These are phyloP conservation scores for Candida vaughaniae DNA, from an alignment of 805 yeast species.

Conservation along the genomic window DNA sequence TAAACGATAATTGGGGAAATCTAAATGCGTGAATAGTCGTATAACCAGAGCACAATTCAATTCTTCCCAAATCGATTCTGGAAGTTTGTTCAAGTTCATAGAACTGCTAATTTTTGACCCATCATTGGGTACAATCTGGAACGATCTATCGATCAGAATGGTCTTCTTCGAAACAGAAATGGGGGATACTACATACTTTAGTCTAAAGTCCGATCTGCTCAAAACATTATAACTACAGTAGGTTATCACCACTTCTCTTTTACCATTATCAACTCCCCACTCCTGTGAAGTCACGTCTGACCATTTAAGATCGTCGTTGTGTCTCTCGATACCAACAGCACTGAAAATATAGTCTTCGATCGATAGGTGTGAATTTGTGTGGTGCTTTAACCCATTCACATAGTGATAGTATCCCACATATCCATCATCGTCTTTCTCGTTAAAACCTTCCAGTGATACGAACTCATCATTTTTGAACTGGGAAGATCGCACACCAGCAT, in stretches of 20 bases:
- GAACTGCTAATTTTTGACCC: background rate
- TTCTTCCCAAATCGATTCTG: constrained; percentile 53
- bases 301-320: constrained; percentile 17
- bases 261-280: constrained; percentile 3
- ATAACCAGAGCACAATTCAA: constrained; percentile 57
- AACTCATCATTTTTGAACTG: constrained; percentile 29
- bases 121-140: constrained; percentile 22
- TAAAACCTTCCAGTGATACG: constrained; percentile 9
- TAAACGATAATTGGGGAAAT: constrained; percentile 52
- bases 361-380: constrained; percentile 17
- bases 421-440: constrained; percentile 32
- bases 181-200: constrained; percentile 42
- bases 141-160: constrained; percentile 28
- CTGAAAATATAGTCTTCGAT: constrained; percentile 29
- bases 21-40: constrained; percentile 52
- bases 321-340: constrained; percentile 25
- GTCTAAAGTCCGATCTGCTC: constrained; percentile 72
- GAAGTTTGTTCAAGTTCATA: constrained; percentile 4
- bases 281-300: background rate
- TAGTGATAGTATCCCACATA: constrained; percentile 41
- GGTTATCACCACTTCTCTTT: constrained; percentile 41
- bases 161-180: constrained; percentile 14
- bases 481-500: constrained; percentile 29
- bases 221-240: constrained; percentile 75
- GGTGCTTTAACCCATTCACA: constrained; percentile 33